Evolutionary conservation across 768 basidiomycete species (phyloP).

Genomic region (Macrolepiota albuminosa): DNA sequence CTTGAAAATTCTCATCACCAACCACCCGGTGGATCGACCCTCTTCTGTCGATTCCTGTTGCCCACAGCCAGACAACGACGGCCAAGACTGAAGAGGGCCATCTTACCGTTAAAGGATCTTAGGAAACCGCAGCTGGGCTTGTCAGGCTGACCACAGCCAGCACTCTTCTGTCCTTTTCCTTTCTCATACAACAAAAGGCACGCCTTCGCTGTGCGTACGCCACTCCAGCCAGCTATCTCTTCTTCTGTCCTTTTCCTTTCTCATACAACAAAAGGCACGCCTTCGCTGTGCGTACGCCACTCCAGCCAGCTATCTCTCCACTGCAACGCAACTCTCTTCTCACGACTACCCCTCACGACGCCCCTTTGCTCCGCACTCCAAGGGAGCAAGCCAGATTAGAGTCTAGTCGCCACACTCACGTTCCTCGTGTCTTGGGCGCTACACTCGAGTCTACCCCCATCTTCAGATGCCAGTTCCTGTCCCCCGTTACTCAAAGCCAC

Average conservation of each 20-base stretch:
- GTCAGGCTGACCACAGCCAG: constrained; percentile 23
- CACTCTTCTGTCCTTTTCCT: constrained; percentile 26
- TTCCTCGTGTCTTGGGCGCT: constrained; percentile 40
- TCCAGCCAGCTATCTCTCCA: constrained; percentile 18
- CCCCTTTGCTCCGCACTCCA: constrained; percentile 30
- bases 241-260: constrained; percentile 24
- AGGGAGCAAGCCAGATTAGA: constrained; percentile 41
- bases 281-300: constrained; percentile 90
- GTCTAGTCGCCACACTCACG: constrained; percentile 36
- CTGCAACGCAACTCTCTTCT: constrained; percentile 25
- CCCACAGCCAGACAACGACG: constrained; percentile 32
- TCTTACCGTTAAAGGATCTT: constrained; percentile 19
- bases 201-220: constrained; percentile 93
- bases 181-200: constrained; percentile 63
- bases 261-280: constrained; percentile 76
- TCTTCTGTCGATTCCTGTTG: constrained; percentile 45
- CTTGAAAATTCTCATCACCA: constrained; percentile 22
- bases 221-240: constrained; percentile 29
- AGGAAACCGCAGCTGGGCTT: constrained; percentile 28
- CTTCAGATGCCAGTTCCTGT: constrained; percentile 88
- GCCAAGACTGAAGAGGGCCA: constrained; percentile 41
- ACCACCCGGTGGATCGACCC: constrained; percentile 47
- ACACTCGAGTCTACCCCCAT: constrained; percentile 33
- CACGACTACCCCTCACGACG: constrained; percentile 65
- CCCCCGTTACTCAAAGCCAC: constrained; percentile 52